Evolutionary conservation across 257 asterid species (phyloP).

Genomic region (Ophiorrhiza pumila): DNA sequence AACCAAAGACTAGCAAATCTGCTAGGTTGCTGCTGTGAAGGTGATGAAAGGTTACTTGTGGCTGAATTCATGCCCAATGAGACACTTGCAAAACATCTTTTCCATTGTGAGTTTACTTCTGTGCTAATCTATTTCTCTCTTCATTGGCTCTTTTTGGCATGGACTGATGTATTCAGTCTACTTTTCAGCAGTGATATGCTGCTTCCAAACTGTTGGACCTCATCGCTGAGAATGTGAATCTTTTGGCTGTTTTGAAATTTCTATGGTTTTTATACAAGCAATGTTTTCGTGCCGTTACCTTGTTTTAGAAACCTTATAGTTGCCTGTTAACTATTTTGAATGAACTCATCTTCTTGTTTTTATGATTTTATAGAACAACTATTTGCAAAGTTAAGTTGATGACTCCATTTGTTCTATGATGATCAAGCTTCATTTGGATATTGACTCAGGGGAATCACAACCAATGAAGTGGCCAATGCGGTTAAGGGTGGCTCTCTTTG

Average conservation of each 20-base stretch:
- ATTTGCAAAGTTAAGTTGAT: background rate
- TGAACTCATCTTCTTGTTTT: background rate
- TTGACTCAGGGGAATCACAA: constrained; percentile 84
- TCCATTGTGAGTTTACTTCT: constrained; percentile 66
- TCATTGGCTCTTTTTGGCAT: background rate
- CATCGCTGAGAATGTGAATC: background rate
- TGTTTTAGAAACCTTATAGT: background rate
- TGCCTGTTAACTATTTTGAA: background rate
- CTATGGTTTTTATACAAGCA: background rate
- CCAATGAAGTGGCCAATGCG: constrained; percentile 99
- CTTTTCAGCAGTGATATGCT: background rate
- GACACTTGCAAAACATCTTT: constrained; percentile 93
- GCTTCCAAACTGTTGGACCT: background rate
- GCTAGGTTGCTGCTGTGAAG: constrained; percentile 96
- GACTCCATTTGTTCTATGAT: background rate
- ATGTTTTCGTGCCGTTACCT: background rate
- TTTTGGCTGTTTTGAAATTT: background rate
- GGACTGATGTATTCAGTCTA: background rate
- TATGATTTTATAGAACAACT: background rate
- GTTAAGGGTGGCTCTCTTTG: constrained; percentile 81
- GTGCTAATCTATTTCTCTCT: background rate
- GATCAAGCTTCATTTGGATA: constrained; percentile 17
- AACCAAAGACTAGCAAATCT: constrained; percentile 72
- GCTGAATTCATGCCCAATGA: constrained; percentile 98
- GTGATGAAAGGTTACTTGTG: constrained; percentile 88